Evolutionary conservation across 768 basidiomycete species (phyloP), one percentile per base, ranked within the genome.

Genomic region (Rhizopogon roseolus): DNA sequence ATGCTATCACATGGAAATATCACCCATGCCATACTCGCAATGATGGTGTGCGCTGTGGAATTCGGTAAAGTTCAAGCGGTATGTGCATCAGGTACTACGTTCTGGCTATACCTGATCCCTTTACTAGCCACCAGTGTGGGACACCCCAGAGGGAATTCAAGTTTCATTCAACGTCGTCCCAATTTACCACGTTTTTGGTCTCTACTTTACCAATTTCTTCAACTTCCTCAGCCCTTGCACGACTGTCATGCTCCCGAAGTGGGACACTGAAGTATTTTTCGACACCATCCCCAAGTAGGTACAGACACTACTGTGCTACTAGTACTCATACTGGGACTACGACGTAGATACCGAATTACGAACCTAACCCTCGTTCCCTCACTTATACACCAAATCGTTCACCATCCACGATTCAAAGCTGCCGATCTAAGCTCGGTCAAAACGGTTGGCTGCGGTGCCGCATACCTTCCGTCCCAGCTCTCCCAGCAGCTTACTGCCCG

Each of bases 1-100:
- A 81, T 80, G 82, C 76, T 81, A 11, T 78, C 83, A 1, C 84
- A 86, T 59, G 77, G 78, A 38, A 85, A 85, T 63, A 42, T 84
- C 10, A 61, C 75, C 6, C 72, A 62, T 49, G 70, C 76, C 1
- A 36, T 78, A 0, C 49, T 59, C 1, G 76, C 81, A 59, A 49
- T 54, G 0, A 57, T 68, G 1, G 64, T 76, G 3, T 28, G 72
- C 5, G 59, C 14, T 1, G 56, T 66, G 38, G 69, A 60, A 19
- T 52, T 56, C 0, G 49, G 59, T 2, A 64, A 71, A 36, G 71
- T 75, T 2, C 64, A 64, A 52, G 66, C 65, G 28, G 80, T 79
- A 61, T 37, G 72, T 62, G n/a, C 16, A 14, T 39, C 42, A 16
- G 29, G 14, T 19, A 7, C 6, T 32, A 11, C 7, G n/a, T 48